Evolutionary conservation across 352 stramenopile species (phyloP).

Genomic region (Pythium aristosporum): DNA sequence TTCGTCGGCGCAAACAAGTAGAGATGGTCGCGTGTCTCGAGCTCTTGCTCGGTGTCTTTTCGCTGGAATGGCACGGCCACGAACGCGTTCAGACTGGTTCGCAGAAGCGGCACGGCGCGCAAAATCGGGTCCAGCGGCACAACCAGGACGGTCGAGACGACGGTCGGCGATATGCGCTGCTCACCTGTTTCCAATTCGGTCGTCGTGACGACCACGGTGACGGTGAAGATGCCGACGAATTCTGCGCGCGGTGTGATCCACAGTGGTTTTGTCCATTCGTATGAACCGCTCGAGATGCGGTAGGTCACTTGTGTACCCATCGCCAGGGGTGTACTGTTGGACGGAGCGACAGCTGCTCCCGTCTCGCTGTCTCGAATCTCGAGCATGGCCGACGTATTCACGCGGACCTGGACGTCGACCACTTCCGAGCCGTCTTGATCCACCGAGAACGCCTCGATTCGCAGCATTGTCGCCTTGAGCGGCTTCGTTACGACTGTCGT

Average conservation of each 20-base stretch:
- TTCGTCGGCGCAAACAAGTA: conserved; percentile 41
- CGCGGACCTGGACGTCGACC: conserved; percentile 4
- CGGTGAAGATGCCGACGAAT: conserved; percentile 43
- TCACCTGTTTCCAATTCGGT: conserved; percentile 38
- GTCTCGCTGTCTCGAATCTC: conserved; percentile 6
- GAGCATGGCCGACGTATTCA: conserved; percentile 14
- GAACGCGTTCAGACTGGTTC: conserved; percentile 30
- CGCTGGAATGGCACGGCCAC: conserved; percentile 42
- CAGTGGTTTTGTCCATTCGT: conserved; percentile 24
- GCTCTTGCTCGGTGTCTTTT: conserved; percentile 33
- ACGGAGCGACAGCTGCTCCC: background rate
- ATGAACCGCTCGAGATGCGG: conserved; percentile 15
- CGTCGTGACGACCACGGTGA: conserved; percentile 36
- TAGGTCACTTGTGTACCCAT: conserved; percentile 3
- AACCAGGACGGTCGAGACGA: conserved; percentile 31
- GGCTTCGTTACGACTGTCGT: conserved; percentile 14
- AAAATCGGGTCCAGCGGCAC: conserved; percentile 27
- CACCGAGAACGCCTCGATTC: conserved; percentile 11
- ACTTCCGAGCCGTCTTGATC: conserved; percentile 25
- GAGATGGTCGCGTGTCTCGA: conserved; percentile 36
- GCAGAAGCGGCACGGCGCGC: conserved; percentile 8
- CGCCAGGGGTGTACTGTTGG: background rate
- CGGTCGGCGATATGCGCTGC: conserved; percentile 1
- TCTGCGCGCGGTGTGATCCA: conserved; percentile 34
- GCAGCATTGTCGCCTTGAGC: conserved; percentile 1